Conservation (phyloP, 139 green algal species). For the Medakamo hakoo region DNA sequence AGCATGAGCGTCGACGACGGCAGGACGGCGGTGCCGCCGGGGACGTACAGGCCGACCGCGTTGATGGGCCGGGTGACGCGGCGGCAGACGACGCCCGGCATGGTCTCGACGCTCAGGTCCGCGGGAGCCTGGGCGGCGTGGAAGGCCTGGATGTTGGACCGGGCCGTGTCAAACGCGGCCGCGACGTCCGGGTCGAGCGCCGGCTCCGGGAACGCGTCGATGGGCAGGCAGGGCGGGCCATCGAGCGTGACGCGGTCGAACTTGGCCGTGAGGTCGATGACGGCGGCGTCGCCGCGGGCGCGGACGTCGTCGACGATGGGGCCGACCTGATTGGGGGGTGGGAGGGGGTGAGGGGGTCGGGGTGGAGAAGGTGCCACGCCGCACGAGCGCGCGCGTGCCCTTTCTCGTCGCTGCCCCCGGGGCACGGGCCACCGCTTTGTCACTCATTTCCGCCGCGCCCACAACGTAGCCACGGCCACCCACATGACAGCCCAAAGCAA, state of each 20-base stretch:
- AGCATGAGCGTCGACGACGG: slow-evolving; percentile 92
- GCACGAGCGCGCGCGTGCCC: neutral
- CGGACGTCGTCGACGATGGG: slow-evolving; percentile 85
- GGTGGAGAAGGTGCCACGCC: neutral
- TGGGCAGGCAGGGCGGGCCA: slow-evolving; percentile 43
- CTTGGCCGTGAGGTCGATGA: slow-evolving; percentile 73
- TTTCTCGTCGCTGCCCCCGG: too few species aligned
- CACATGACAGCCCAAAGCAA: neutral
- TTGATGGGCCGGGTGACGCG: slow-evolving; percentile 47
- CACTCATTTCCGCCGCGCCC: neutral
- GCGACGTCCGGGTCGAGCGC: slow-evolving; percentile 49
- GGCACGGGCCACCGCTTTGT: slow-evolving; percentile 1
- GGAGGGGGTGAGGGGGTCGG: neutral
- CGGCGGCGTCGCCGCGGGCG: slow-evolving; percentile 65
- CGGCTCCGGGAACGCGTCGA: slow-evolving; percentile 62
- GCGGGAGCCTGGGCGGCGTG: slow-evolving; percentile 64
- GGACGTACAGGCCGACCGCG: slow-evolving; percentile 89
- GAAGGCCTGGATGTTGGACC: slow-evolving; percentile 86
- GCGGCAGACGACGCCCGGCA: slow-evolving; percentile 81
- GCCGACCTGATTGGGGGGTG: slow-evolving; percentile 33
- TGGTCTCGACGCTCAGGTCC: slow-evolving; percentile 70
- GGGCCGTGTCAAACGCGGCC: slow-evolving; percentile 83
- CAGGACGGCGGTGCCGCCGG: slow-evolving; percentile 89
- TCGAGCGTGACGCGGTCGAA: slow-evolving; percentile 73
- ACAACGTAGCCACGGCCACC: neutral